Conservation (phyloP, 2,329 filamentous ascomycete species). For the Penicillium italicum region DNA sequence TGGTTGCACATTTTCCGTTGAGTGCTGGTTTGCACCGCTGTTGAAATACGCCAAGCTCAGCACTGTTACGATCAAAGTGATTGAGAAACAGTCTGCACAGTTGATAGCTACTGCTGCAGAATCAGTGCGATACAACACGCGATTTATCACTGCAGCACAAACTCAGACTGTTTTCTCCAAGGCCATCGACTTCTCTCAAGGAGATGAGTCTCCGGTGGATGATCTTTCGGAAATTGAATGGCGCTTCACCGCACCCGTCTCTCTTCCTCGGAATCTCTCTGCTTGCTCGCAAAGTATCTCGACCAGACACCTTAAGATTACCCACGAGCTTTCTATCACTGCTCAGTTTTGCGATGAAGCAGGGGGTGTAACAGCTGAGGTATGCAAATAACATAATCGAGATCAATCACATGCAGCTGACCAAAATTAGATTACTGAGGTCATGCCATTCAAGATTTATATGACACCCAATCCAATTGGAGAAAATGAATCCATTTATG, state of each 20-base stretch:
- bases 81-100: constrained; percentile 17
- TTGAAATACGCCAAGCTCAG: constrained; percentile 9
- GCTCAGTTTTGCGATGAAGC: not conserved
- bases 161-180: constrained; percentile 7
- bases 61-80: constrained; percentile 8
- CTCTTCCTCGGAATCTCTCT: not conserved
- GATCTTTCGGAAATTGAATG: constrained; percentile 1
- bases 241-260: not conserved
- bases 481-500: not conserved
- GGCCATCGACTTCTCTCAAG: not conserved
- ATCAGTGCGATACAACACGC: constrained; percentile 10
- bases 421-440: not conserved
- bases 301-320: constrained; percentile 1
- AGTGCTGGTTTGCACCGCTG: constrained; percentile 18
- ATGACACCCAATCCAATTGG: not conserved
- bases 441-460: constrained; percentile 3
- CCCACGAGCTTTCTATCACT: not conserved
- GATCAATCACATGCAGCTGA: not conserved
- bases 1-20: constrained; percentile 18
- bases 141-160: constrained; percentile 11
- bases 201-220: not conserved
- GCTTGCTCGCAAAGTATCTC: constrained; percentile 4
- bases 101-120: constrained; percentile 19
- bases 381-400: not conserved
- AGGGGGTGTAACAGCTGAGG: not conserved